These are phyloP conservation scores for Pichia heedii DNA, from an alignment of 805 yeast species.

Conservation along the genomic window DNA sequence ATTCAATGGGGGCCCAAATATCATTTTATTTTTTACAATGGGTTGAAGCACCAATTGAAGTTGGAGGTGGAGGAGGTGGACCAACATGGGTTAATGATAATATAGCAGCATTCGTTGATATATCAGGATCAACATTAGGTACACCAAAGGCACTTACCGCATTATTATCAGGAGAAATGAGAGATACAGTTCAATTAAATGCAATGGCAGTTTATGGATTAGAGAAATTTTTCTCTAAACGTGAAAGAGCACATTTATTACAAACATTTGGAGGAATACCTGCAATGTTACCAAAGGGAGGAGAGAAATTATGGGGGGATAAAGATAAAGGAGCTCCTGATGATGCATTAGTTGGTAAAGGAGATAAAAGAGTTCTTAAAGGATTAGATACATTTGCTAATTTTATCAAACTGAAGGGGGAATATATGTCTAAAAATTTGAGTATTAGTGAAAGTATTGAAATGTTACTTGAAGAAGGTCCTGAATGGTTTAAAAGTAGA, in stretches of 20 bases:
- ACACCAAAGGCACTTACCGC: conserved; percentile 94
- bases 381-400: conserved; percentile 47
- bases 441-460: conserved; percentile 66
- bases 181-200: conserved; percentile 90
- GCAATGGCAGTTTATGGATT: conserved; percentile 89
- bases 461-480: conserved; percentile 52
- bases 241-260: conserved; percentile 79
- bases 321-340: conserved; percentile 53
- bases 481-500: conserved; percentile 66
- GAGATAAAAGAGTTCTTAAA: conserved; percentile 10
- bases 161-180: conserved; percentile 94
- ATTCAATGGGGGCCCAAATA: conserved; percentile 95
- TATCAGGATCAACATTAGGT: conserved; percentile 85
- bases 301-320: conserved; percentile 83
- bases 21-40: conserved; percentile 85
- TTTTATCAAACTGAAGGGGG: conserved; percentile 58
- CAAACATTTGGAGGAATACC: conserved; percentile 91
- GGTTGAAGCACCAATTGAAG: conserved; percentile 83
- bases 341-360: conserved; percentile 31
- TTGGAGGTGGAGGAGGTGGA: conserved; percentile 95
- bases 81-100: conserved; percentile 77
- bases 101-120: conserved; percentile 73
- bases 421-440: conserved; percentile 39
- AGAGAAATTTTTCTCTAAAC: conserved; percentile 85
- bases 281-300: conserved; percentile 95